These are phyloP conservation scores for Luffa aegyptiaca DNA, from an alignment of 306 rosid genomes.

Conservation along the genomic window DNA sequence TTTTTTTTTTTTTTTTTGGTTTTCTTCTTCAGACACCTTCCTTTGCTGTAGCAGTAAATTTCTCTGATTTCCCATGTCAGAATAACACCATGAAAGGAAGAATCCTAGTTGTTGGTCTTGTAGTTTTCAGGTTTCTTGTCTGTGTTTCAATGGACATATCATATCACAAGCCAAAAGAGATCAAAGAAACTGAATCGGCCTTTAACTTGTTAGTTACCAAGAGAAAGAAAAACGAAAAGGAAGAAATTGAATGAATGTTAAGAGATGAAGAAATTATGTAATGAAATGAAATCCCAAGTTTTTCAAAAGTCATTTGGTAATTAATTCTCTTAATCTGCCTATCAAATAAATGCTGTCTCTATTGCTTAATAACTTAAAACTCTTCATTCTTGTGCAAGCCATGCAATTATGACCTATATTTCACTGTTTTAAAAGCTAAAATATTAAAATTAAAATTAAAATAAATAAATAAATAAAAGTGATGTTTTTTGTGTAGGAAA, in stretches of 20 bases:
- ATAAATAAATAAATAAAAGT: not conserved
- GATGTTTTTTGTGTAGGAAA: not conserved
- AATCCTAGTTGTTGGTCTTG: constrained; percentile 2
- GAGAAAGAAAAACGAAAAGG: not conserved
- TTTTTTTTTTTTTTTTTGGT: no score
- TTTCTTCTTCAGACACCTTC: not conserved
- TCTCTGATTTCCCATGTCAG: constrained; percentile 17
- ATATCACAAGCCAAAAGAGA: constrained; percentile 4
- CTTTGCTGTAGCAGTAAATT: not conserved
- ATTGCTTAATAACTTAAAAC: not conserved
- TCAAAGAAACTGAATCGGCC: constrained; percentile 24
- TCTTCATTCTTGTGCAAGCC: not conserved
- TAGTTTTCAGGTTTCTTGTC: constrained; percentile 13
- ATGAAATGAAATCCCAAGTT: constrained; percentile 17
- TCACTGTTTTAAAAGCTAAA: not conserved
- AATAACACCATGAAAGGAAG: constrained; percentile 27
- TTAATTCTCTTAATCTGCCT: not conserved
- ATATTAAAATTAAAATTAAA: no score
- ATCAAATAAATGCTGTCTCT: not conserved
- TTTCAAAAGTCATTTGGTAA: not conserved
- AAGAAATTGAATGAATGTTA: not conserved
- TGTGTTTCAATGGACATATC: constrained; percentile 9
- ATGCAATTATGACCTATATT: not conserved
- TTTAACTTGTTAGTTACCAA: constrained; percentile 18
- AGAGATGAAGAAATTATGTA: constrained; percentile 17